These are phyloP conservation scores for Tardiomyces blankii DNA, from an alignment of 1,139 yeast genomes.

Conservation along the genomic window DNA sequence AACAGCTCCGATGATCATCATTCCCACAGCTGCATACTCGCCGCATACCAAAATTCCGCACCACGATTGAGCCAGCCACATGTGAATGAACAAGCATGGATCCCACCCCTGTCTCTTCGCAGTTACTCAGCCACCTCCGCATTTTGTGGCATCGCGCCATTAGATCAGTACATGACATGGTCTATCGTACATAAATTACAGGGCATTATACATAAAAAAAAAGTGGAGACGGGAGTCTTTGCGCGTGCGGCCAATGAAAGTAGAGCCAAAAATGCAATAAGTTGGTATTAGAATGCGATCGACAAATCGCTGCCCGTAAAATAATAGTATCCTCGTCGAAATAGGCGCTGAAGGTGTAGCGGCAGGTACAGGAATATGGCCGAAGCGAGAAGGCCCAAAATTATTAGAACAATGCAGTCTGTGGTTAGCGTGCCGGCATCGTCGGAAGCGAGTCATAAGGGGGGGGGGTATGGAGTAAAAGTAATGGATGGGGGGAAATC, in stretches of 20 bases:
- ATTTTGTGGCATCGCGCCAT: too few relatives aligned
- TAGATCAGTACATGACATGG: neutral
- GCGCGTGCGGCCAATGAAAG: neutral
- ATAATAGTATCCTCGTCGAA: conserved; percentile 17
- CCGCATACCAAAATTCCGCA: conserved; percentile 1
- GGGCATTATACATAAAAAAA: neutral
- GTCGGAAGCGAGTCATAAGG: neutral
- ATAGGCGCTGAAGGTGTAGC: conserved; percentile 12
- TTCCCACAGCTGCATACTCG: neutral
- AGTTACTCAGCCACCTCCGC: too few relatives aligned
- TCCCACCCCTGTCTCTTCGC: too few relatives aligned
- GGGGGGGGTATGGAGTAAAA: too few relatives aligned
- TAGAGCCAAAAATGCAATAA: too few relatives aligned
- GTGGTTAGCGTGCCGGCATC: neutral
- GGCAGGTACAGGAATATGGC: conserved; percentile 18
- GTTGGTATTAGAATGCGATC: neutral
- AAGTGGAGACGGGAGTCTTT: neutral
- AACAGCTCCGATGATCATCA: neutral
- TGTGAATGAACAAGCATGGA: too few relatives aligned
- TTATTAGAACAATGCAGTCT: conserved; percentile 9
- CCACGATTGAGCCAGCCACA: neutral
- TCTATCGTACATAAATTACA: neutral
- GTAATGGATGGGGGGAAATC: too few relatives aligned
- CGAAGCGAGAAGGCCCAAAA: conserved; percentile 10
- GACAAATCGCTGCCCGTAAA: conserved; percentile 2